phyloP scores from a whole-genome alignment of 2,329 filamentous ascomycete species.

The Cytospora piceicola region DNA sequence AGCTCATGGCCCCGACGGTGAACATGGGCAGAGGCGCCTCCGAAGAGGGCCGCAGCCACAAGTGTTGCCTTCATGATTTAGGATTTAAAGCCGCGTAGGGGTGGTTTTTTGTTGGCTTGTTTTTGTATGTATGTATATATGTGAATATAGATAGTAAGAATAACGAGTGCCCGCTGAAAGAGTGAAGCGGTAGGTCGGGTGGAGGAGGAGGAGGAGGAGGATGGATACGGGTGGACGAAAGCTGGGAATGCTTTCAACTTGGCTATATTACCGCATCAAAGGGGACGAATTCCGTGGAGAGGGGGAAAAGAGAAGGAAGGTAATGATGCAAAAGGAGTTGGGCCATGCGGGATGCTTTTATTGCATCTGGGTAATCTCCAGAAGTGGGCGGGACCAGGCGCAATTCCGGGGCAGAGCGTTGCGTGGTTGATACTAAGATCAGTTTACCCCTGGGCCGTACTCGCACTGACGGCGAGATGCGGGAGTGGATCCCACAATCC shows the following conservation, averaged over 20 bases:
- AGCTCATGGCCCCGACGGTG: constrained; percentile 67
- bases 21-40: constrained; percentile 59
- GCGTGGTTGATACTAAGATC: constrained; percentile 7
- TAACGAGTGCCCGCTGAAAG: constrained; percentile 84
- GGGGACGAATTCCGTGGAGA: constrained; percentile 47
- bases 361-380: constrained; percentile 37
- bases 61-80: constrained; percentile 76
- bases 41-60: constrained; percentile 64
- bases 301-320: constrained; percentile 43
- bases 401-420: constrained; percentile 20
- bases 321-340: constrained; percentile 39
- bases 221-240: constrained; percentile 42
- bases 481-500: constrained; percentile 18
- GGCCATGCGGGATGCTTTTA: constrained; percentile 48
- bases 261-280: constrained; percentile 56
- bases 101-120: constrained; percentile 35
- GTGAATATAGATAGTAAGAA: background rate
- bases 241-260: constrained; percentile 52
- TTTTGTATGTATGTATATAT: constrained; percentile 36
- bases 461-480: constrained; percentile 22
- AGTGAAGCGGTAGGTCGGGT: constrained; percentile 73
- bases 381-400: constrained; percentile 15
- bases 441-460: constrained; percentile 10
- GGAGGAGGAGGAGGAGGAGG: constrained; percentile 50
- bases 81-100: constrained; percentile 12